Conservation (phyloP, 345 rosid genomes). For the Chamaenerion angustifolium region DNA sequence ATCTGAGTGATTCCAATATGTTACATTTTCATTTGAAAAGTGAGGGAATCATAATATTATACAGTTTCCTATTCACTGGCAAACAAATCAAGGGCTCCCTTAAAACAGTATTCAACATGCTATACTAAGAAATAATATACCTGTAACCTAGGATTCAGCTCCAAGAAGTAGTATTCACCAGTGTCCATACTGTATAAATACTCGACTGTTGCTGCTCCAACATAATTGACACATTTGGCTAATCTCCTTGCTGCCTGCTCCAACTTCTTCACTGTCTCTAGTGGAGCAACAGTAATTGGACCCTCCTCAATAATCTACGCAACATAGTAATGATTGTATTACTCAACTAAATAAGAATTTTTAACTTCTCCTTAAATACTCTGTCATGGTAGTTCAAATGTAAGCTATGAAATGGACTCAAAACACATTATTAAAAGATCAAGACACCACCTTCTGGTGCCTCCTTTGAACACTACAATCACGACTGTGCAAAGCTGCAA, state of each 20-base stretch:
- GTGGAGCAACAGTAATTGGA: slow-evolving; percentile 92
- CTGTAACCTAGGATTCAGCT: slow-evolving; percentile 99
- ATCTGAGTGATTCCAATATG: too few relatives aligned
- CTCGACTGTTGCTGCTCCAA: slow-evolving; percentile 99
- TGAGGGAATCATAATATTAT: too few relatives aligned
- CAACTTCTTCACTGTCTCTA: slow-evolving; percentile 63
- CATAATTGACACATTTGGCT: slow-evolving; percentile 83
- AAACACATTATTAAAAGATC: not conserved
- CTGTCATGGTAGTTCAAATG: not conserved
- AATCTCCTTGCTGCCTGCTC: slow-evolving; percentile 98
- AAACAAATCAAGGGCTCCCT: too few relatives aligned
- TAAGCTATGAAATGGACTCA: not conserved
- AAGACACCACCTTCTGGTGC: slow-evolving; percentile 72
- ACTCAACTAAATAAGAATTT: not conserved
- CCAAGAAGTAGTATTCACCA: slow-evolving; percentile 94
- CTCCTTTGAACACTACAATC: slow-evolving; percentile 98
- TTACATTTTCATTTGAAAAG: too few relatives aligned
- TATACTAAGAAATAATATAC: slow-evolving; percentile 17
- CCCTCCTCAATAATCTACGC: slow-evolving; percentile 97
- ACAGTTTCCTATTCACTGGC: too few relatives aligned
- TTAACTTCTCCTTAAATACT: not conserved
- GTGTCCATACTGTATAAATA: slow-evolving; percentile 95
- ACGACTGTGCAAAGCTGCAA: slow-evolving; percentile 98
- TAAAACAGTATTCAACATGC: too few relatives aligned
- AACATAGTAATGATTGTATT: slow-evolving; percentile 2